phyloP scores from a whole-genome alignment of 345 rosid species.

The Sisymbrium irio region DNA sequence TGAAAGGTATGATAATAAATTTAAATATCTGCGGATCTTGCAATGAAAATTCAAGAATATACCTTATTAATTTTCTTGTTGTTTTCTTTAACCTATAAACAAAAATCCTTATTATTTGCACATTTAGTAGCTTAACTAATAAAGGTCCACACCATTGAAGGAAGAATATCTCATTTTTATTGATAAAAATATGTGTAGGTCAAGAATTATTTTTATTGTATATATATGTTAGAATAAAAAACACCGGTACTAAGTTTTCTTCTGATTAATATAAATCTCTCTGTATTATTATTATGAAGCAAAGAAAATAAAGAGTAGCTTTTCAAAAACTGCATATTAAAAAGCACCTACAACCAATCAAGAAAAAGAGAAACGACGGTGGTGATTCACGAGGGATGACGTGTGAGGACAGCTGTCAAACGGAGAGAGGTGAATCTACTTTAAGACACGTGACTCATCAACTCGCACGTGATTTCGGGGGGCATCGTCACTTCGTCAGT shows the following conservation, averaged over 20 bases:
- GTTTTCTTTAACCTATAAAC: background rate
- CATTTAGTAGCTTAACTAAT: background rate
- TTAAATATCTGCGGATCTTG: background rate
- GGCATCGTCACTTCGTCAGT: constrained; percentile 28
- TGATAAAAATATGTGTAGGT: too few species aligned
- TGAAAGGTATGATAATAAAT: background rate
- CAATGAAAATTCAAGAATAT: background rate
- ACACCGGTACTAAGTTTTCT: too few species aligned
- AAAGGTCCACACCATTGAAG: too few species aligned
- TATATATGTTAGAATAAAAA: too few species aligned
- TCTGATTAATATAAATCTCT: too few species aligned
- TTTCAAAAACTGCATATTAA: too few species aligned
- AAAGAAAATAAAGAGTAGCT: too few species aligned
- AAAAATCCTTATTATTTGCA: background rate
- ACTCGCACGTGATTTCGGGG: constrained; percentile 37
- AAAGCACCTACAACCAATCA: too few species aligned
- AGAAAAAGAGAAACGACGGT: constrained; percentile 12
- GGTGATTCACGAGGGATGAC: constrained; percentile 54
- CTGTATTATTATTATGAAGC: too few species aligned
- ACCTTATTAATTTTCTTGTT: background rate
- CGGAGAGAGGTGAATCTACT: constrained; percentile 46
- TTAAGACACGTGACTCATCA: constrained; percentile 57
- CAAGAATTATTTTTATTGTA: too few species aligned
- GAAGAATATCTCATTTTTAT: too few species aligned
- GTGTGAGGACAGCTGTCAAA: constrained; percentile 53